Evolutionary conservation across 2,329 filamentous ascomycete species (phyloP), one percentile per base, ranked within the genome.

Genomic region (Lecanosticta acicola): DNA sequence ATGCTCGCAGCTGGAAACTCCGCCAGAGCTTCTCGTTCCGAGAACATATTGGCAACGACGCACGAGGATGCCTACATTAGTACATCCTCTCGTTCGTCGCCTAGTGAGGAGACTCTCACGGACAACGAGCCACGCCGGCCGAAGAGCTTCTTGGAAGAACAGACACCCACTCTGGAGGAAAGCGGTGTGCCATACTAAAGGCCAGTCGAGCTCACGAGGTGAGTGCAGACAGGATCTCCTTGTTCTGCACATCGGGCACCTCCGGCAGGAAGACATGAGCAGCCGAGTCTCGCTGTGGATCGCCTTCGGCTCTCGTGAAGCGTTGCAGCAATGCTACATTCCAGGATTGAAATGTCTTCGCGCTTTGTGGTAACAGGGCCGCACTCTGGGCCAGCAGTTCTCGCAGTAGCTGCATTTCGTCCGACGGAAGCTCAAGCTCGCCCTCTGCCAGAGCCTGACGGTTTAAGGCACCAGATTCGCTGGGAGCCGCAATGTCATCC

Each of bases 391-490:
- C 39, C 46, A 64, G 38, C 49, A 59, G 81, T 5, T 58, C 59
- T 9, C 68, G 59, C 19, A 88, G 65, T 8, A 63, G 66, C 61
- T 46, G 20, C 39, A 56, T 45, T 32, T 62, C 59, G 3, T 43
- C 42, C 1, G 35, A 19, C n/a, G 49, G 48, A 11, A 63, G 32
- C 32, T 62, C 58, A 2, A 64, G 45, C 24, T 62, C 59, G 14
- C 59, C 59, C 40, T 63, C 56, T 2, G 51, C 46, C 17, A 61
- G 46, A 17, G 50, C 42, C 39, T 50, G 39, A 45, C 57, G 26
- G 34, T 46, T 46, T 14, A 52, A 34, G 13, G 49, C 45, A 14
- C 49, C 45, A 32, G 35, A 33, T 14, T 43, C 47, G 26, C 43
- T 32, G 7, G 47, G 21, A 35, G 50, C 34, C 39, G 45, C 46